These are phyloP conservation scores for Scedosporium aurantiacum DNA, from an alignment of 2,329 filamentous ascomycete genomes.

Conservation along the genomic window DNA sequence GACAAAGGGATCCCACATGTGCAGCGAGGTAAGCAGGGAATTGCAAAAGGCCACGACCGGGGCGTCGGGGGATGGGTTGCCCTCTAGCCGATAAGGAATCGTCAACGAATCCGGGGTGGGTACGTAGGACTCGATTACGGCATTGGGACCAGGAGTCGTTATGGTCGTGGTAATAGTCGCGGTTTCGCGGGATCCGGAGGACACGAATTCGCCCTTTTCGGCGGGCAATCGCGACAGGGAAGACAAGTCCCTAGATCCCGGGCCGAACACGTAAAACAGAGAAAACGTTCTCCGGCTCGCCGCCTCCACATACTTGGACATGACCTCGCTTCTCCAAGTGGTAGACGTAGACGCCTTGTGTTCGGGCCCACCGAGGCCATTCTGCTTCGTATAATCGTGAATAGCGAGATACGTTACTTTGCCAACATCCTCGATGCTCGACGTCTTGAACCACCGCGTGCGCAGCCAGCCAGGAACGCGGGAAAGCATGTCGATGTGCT, in stretches of 20 bases:
- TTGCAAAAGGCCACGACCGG: constrained; percentile 69
- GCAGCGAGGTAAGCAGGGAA: constrained; percentile 64
- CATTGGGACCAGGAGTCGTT: constrained; percentile 36
- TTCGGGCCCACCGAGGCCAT: constrained; percentile 55
- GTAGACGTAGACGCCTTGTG: constrained; percentile 54
- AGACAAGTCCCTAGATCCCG: constrained; percentile 57
- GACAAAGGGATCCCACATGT: constrained; percentile 74
- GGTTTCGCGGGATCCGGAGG: constrained; percentile 12
- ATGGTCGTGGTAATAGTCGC: constrained; percentile 27
- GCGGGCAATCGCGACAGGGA: constrained; percentile 40
- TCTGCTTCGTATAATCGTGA: constrained; percentile 59
- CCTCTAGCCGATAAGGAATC: constrained; percentile 67
- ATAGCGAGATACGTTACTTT: constrained; percentile 49
- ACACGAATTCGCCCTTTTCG: constrained; percentile 36
- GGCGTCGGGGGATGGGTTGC: constrained; percentile 52
- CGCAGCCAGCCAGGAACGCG: constrained; percentile 72
- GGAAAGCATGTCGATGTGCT: constrained; percentile 61
- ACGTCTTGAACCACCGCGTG: constrained; percentile 58
- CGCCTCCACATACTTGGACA: constrained; percentile 43
- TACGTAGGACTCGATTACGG: constrained; percentile 55
- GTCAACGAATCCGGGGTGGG: constrained; percentile 56
- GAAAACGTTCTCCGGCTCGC: constrained; percentile 52
- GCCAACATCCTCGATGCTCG: constrained; percentile 44
- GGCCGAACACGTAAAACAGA: constrained; percentile 71
- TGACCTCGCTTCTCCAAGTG: constrained; percentile 48